Conservation (phyloP, 2,329 filamentous ascomycete species). For the Diaporthe nobilis region DNA sequence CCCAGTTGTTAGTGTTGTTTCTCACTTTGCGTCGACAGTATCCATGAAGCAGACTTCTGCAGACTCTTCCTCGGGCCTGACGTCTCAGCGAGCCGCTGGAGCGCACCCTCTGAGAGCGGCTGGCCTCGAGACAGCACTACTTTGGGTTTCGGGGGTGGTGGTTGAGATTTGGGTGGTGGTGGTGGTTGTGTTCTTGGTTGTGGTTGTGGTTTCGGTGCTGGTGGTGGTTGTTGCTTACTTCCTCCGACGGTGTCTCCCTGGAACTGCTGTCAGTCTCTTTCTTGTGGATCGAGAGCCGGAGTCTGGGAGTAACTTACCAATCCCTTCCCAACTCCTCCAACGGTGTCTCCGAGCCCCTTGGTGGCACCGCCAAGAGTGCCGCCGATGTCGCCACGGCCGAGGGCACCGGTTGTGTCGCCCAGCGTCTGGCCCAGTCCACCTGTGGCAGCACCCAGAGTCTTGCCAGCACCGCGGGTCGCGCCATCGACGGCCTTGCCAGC, state of each 20-base stretch:
- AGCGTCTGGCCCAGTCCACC: conserved; percentile 36
- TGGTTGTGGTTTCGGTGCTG: not conserved
- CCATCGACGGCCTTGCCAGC: conserved; percentile 39
- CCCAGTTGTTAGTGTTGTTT: conserved; percentile 26
- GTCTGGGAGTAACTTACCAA: conserved; percentile 18
- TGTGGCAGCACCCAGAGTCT: conserved; percentile 38
- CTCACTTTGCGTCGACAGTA: conserved; percentile 31
- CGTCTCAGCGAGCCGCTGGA: conserved; percentile 19
- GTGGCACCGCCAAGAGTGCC: conserved; percentile 36
- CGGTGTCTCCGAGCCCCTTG: conserved; percentile 37
- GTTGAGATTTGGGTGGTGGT: not conserved
- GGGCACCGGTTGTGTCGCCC: conserved; percentile 39
- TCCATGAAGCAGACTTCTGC: conserved; percentile 37
- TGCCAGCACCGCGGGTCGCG: conserved; percentile 36
- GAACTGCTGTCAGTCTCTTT: not conserved
- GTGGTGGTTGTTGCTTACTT: conserved; percentile 35
- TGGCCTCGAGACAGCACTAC: conserved; percentile 36
- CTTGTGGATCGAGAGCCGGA: accelerated
- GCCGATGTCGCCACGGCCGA: conserved; percentile 37
- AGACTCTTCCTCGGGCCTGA: conserved; percentile 33
- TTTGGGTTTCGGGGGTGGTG: conserved; percentile 16
- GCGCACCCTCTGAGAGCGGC: conserved; percentile 34
- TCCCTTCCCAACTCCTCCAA: conserved; percentile 40
- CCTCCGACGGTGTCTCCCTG: conserved; percentile 41
- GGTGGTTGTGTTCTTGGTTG: not conserved